A percentile compares a stretch with the other conserved stretches of the same genome.
Conservation (phyloP, 495 filamentous ascomycete genomes). For the Aspergillus wentii region DNA sequence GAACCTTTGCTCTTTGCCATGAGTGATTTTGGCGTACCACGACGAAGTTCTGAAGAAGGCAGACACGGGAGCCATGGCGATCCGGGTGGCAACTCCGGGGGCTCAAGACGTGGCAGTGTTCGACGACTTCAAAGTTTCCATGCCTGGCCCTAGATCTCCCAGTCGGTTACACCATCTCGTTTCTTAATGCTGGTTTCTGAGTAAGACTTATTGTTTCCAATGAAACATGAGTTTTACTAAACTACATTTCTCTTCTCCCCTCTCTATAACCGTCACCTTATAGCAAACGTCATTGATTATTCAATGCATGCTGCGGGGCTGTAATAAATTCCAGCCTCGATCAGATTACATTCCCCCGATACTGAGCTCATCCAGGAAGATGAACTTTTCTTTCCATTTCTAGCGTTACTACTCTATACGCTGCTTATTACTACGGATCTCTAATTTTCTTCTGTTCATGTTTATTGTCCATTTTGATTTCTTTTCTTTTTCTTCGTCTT, state of each 20-base stretch:
- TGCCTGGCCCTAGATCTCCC: constrained; percentile 21
- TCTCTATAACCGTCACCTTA: background rate
- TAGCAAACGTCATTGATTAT: background rate
- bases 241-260: background rate
- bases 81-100: constrained; percentile 20
- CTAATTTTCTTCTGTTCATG: background rate
- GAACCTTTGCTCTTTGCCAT: constrained; percentile 84
- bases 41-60: constrained; percentile 70
- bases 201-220: constrained; percentile 1
- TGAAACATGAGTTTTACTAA: too few species aligned
- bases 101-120: constrained; percentile 37
- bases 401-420: too few species aligned
- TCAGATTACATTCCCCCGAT: too few species aligned
- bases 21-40: constrained; percentile 70
- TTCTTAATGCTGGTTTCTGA: background rate
- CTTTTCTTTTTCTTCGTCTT: background rate
- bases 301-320: background rate
- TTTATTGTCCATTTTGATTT: constrained; percentile 4
- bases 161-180: constrained; percentile 1
- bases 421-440: too few species aligned
- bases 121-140: constrained; percentile 30
- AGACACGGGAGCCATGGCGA: constrained; percentile 42
- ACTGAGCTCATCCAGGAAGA: too few species aligned
- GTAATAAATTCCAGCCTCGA: too few species aligned
- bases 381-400: too few species aligned